A percentile compares a stretch with the other conserved stretches of the same genome.
Conservation (phyloP, 768 basidiomycete genomes). For the Suillus subalutaceus region DNA sequence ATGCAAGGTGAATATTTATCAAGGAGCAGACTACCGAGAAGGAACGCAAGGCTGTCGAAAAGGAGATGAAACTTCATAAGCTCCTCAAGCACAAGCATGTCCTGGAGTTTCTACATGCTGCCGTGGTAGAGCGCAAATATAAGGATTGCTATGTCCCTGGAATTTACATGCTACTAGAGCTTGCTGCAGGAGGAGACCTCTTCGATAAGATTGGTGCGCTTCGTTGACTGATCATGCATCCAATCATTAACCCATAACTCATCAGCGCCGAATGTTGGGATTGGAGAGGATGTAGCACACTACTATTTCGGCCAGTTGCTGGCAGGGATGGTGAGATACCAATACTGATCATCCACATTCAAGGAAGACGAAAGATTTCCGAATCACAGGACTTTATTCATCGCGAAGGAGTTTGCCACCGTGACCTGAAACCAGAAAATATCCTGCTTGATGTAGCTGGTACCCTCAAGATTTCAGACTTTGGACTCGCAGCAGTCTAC, state of each 20-base stretch:
- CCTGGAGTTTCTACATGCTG: conserved; percentile 81
- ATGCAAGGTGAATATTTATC: conserved; percentile 79
- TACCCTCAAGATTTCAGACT: conserved; percentile 91
- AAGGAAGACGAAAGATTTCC: not conserved
- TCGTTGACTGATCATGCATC: conserved; percentile 1
- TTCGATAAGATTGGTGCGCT: conserved; percentile 96
- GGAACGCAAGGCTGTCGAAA: conserved; percentile 81
- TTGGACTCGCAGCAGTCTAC: conserved; percentile 91
- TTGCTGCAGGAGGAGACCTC: conserved; percentile 91
- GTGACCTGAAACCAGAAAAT: conserved; percentile 98
- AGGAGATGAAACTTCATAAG: conserved; percentile 90
- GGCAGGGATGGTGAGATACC: conserved; percentile 69
- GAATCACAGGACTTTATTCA: conserved; percentile 77
- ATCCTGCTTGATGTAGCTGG: conserved; percentile 83
- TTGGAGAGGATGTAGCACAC: conserved; percentile 86
- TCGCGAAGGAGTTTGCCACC: conserved; percentile 87
- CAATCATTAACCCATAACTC: not conserved
- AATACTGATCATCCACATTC: not conserved
- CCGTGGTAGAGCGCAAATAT: conserved; percentile 69
- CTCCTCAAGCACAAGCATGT: conserved; percentile 79
- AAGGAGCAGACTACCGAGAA: conserved; percentile 63
- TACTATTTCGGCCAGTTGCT: conserved; percentile 87
- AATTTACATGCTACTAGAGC: conserved; percentile 90
- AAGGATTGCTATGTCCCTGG: conserved; percentile 68
- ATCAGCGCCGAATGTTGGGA: conserved; percentile 87